Percentiles rank a stretch among this genome's conserved stretches.
phyloP scores from a whole-genome alignment of 2,329 filamentous ascomycete genomes.

The Macrophomina phaseolina region DNA sequence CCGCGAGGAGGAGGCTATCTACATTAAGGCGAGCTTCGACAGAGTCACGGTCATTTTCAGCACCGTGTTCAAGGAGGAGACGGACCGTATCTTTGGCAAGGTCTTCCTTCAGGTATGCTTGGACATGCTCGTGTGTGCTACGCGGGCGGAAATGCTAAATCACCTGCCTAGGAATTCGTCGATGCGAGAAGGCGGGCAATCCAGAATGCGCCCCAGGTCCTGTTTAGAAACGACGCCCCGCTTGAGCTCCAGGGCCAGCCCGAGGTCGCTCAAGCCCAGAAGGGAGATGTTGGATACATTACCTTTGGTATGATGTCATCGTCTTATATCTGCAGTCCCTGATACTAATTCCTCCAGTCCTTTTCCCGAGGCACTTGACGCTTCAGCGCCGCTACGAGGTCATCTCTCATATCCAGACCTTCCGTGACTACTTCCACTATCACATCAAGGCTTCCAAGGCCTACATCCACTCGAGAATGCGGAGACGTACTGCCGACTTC shows the following conservation, averaged over 20 bases:
- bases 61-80: slow-evolving; percentile 97
- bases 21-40: slow-evolving; percentile 96
- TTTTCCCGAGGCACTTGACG: slow-evolving; percentile 94
- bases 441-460: slow-evolving; percentile 99
- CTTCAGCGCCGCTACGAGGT: slow-evolving; percentile 89
- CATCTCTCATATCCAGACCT: slow-evolving; percentile 99
- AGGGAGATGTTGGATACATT: slow-evolving; percentile 92
- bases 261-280: slow-evolving; percentile 73
- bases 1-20: slow-evolving; percentile 97
- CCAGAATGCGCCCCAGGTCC: slow-evolving; percentile 96
- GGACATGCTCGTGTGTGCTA: not conserved
- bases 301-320: slow-evolving; percentile 77
- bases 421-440: slow-evolving; percentile 99
- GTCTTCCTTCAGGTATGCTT: slow-evolving; percentile 79
- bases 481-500: slow-evolving; percentile 96
- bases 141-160: slow-evolving; percentile 13
- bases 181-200: slow-evolving; percentile 93
- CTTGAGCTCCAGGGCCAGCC: slow-evolving; percentile 87
- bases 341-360: slow-evolving; percentile 61
- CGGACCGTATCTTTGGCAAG: slow-evolving; percentile 95
- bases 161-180: slow-evolving; percentile 75
- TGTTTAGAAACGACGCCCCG: slow-evolving; percentile 93
- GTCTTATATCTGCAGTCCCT: slow-evolving; percentile 26
- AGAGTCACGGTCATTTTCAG: slow-evolving; percentile 99
- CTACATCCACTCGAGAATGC: slow-evolving; percentile 98